Conservation (phyloP, 2,329 filamentous ascomycete genomes). For the Fusarium incarnatum region DNA sequence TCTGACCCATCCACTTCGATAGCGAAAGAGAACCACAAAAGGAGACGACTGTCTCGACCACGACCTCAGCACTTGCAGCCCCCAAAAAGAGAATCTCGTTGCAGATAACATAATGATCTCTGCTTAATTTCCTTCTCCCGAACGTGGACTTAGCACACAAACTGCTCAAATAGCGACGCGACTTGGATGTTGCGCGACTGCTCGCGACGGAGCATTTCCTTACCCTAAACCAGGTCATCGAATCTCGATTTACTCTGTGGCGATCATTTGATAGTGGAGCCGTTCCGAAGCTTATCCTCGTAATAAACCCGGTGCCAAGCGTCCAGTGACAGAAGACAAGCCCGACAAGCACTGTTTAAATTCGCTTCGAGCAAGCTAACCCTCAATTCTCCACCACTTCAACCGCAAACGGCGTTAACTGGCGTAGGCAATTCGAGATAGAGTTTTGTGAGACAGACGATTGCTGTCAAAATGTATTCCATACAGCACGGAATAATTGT, state of each 20-base stretch:
- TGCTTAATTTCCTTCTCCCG: background rate
- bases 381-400: background rate
- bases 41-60: too few relatives aligned
- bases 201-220: fast-evolving
- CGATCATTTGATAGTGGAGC: background rate
- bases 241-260: background rate
- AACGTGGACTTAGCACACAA: background rate
- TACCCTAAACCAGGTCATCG: background rate
- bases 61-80: too few relatives aligned
- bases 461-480: too few relatives aligned
- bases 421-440: background rate
- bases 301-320: background rate
- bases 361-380: background rate
- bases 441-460: background rate
- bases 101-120: background rate
- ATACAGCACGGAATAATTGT: too few relatives aligned
- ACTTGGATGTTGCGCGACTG: background rate
- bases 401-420: background rate
- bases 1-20: too few relatives aligned
- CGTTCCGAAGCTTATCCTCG: background rate
- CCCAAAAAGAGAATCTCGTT: background rate
- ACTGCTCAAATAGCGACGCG: background rate
- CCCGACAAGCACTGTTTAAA: background rate
- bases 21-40: too few relatives aligned
- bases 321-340: background rate